Evolutionary conservation across 2,329 filamentous ascomycete species (phyloP), one percentile per base, ranked within the genome.

Genomic region (Aspergillus pseudoterreus): DNA sequence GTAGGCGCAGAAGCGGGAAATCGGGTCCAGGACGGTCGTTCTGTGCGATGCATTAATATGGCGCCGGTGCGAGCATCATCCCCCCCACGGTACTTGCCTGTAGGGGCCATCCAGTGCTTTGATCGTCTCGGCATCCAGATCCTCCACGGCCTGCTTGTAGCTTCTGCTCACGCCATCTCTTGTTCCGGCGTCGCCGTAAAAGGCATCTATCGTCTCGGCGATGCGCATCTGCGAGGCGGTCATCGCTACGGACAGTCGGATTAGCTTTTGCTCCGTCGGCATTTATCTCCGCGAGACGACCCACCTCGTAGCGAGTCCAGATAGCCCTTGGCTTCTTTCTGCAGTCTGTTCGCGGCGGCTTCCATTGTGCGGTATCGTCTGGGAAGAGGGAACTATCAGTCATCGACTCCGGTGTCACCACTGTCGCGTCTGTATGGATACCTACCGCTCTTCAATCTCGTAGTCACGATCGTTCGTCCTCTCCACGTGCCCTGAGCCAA

Each of bases 391-490:
- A 3, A 30, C 10, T 11, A 30, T 30, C 27, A 30, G 27, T 30
- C 27, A 11, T 30, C 27, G 27, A 30, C 39, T 19, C 38, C 19
- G 24, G 15, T n/a, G 17, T 42, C 15, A 30, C 46, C 33, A 17
- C 5, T 36, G 42, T 43, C 33, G 35, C 11, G 41, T 41, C 15
- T 4, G 42, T 17, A 30, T 15, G 43, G 35, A 49, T 24, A 35
- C 58, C 55, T 66, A 91, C 87, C 89, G 85, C 74, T 95, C 90
- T 74, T 99, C 95, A 48, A 97, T 92, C 75, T 97, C 94, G 73
- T 97, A 99, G 72, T 97, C 94, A 62, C 95, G 90, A 76, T 99
- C 94, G 72, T 92, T 96, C 22, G 94, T 99, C 77, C 94, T 92
- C 76, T 99, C 94, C 64, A 99, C 95, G 78, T 97, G 94, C 54